Evolutionary conservation across 352 stramenopile species (phyloP).

Genomic region (Phytophthora lateralis): DNA sequence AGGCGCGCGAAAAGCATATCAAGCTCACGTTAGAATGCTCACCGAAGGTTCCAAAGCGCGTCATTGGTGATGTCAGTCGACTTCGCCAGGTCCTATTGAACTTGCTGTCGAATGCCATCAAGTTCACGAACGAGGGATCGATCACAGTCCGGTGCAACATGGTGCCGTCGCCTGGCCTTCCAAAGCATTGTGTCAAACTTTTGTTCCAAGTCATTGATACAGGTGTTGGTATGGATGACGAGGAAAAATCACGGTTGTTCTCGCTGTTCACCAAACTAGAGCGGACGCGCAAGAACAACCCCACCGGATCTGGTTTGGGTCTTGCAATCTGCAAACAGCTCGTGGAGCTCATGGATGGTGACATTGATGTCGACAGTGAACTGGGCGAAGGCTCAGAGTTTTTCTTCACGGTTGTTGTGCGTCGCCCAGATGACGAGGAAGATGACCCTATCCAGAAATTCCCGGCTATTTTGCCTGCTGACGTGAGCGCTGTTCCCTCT

Average conservation of each 20-base stretch:
- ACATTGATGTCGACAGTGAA: conserved; percentile 75
- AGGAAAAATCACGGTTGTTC: conserved; percentile 69
- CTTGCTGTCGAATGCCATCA: conserved; percentile 79
- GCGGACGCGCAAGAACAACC: conserved; percentile 71
- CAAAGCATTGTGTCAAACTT: conserved; percentile 64
- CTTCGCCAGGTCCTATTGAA: conserved; percentile 78
- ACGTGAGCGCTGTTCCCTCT: conserved; percentile 21
- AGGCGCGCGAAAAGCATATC: conserved; percentile 81
- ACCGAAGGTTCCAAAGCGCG: conserved; percentile 54
- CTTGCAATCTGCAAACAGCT: conserved; percentile 80
- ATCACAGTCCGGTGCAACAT: conserved; percentile 70
- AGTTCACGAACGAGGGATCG: conserved; percentile 77
- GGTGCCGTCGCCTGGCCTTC: conserved; percentile 57
- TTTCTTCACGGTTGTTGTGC: conserved; percentile 70
- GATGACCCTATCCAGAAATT: conserved; percentile 52
- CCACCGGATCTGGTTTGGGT: conserved; percentile 64
- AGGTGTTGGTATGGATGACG: conserved; percentile 67
- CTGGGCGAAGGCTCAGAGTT: conserved; percentile 69
- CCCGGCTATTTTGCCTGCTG: conserved; percentile 39
- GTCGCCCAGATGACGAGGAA: conserved; percentile 58
- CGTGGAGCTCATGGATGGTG: conserved; percentile 71
- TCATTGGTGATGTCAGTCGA: conserved; percentile 68
- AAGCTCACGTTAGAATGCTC: conserved; percentile 71
- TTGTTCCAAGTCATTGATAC: conserved; percentile 78
- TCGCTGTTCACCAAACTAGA: conserved; percentile 73